Conservation (phyloP, 2,329 filamentous ascomycete genomes). For the Gnomoniopsis smithogilvyi region DNA sequence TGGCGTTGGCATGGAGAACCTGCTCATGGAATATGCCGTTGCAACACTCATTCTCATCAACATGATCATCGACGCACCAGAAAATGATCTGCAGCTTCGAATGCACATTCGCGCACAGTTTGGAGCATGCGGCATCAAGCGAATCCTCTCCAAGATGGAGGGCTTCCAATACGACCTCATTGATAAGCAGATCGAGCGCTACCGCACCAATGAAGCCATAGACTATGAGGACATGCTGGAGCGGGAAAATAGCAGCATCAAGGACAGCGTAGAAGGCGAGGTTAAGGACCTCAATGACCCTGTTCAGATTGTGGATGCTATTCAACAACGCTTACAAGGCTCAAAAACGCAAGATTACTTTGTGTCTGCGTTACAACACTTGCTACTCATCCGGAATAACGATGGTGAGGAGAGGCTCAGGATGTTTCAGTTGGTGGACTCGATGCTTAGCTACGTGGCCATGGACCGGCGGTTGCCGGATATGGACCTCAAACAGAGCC, state of each 20-base stretch:
- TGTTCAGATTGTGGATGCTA: constrained; percentile 89
- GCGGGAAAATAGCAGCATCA: constrained; percentile 83
- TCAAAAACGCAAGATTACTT: constrained; percentile 93
- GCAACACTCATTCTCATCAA: constrained; percentile 94
- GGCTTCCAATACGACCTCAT: constrained; percentile 97
- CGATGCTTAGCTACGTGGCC: constrained; percentile 98
- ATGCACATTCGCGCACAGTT: constrained; percentile 96
- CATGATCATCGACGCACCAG: constrained; percentile 90
- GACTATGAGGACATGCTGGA: constrained; percentile 98
- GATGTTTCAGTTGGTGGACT: constrained; percentile 96
- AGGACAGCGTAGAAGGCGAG: constrained; percentile 82
- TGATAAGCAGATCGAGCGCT: constrained; percentile 95
- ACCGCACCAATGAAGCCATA: constrained; percentile 90
- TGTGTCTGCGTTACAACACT: constrained; percentile 88
- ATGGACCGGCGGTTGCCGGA: constrained; percentile 96
- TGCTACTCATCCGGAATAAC: constrained; percentile 87
- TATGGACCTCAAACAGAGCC: constrained; percentile 95
- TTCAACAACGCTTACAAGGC: constrained; percentile 78
- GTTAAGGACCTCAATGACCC: constrained; percentile 92
- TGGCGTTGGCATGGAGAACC: constrained; percentile 97
- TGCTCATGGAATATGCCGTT: constrained; percentile 98
- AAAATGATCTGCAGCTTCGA: constrained; percentile 83
- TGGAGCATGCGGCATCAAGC: constrained; percentile 90
- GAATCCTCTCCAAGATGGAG: constrained; percentile 95
- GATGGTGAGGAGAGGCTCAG: constrained; percentile 87